A percentile compares a stretch with the other conserved stretches of the same genome.
Conservation (phyloP, 2,329 filamentous ascomycete species). For the Clonostachys rosea region DNA sequence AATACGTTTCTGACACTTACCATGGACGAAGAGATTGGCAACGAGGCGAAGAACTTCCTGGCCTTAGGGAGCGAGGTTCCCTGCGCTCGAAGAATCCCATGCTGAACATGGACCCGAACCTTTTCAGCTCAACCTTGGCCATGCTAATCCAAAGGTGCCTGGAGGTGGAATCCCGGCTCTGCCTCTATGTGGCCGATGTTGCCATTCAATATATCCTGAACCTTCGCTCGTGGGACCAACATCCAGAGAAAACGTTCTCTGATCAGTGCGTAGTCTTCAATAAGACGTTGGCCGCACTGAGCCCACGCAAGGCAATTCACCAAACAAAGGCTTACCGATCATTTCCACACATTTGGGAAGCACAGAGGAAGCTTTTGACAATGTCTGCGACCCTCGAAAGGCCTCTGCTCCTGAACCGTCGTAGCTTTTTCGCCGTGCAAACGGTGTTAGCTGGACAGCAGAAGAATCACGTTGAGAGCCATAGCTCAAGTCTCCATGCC, state of each 20-base stretch:
- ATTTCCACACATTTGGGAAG: conserved; percentile 6
- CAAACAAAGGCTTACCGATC: not conserved
- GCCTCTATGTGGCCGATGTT: conserved; percentile 1
- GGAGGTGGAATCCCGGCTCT: conserved; percentile 1
- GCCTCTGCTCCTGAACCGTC: conserved; percentile 43
- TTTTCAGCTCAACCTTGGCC: not conserved
- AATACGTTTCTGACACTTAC: not conserved
- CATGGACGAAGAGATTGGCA: not conserved
- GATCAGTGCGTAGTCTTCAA: conserved; percentile 3
- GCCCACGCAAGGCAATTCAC: not conserved
- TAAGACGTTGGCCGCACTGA: not conserved
- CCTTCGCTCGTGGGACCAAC: not conserved
- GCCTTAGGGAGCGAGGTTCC: not conserved
- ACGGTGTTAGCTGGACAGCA: conserved; percentile 46
- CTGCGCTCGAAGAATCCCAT: not conserved
- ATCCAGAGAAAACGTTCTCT: conserved; percentile 1
- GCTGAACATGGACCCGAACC: not conserved
- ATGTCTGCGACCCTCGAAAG: conserved; percentile 42
- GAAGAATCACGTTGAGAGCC: conserved; percentile 46
- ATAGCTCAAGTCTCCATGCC: conserved; percentile 39
- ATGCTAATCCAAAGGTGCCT: not conserved
- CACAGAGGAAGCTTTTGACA: conserved; percentile 38
- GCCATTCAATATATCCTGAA: conserved; percentile 2
- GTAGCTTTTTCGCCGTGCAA: conserved; percentile 50
- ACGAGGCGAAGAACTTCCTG: not conserved